Evolutionary conservation across 2,329 filamentous ascomycete species (phyloP), one percentile per base, ranked within the genome.

Genomic region (Penicillium griseofulvum): DNA sequence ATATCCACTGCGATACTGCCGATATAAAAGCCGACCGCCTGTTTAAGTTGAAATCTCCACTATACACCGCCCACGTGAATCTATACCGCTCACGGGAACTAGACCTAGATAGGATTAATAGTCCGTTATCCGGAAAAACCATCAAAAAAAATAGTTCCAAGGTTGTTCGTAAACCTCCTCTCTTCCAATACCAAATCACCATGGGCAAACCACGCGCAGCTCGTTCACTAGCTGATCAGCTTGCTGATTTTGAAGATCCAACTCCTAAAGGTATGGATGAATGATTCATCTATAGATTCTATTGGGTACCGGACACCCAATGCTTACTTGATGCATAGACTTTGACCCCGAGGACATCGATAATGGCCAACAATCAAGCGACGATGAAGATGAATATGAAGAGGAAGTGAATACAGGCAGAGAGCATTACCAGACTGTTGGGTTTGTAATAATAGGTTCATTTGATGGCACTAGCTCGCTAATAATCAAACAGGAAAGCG

Each of bases 351-450:
- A 95, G 77, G 85, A 84, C 53, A 75, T 82, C 50, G 77, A 83
- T 62, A 83, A 85, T 58, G 78, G 77, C 17, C 80, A 80, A 16
- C 74, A 75, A 58, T 80, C 80, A n/a, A 81, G 80, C 53, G 82
- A 82, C 52, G 83, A 83, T 44, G 79, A 77, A 41, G 72, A 74
- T 14, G 81, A 78, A 48, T 83, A 80, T 42, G 58, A 60, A 5
- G 74, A 73, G 22, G 75, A 75, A 54, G 72, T 64, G 38, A 73
- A 81, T 63, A 78, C 81, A 11, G 91, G 88, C 19, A 88, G 92
- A 31, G 93, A 96, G 66, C 93, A 97, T 71, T 97, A 97, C 70
- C 83, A 89, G 41, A 75, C 82, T 49, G 90, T 96, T 31, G 88
- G 87, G 81, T 88, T 77, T 53, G 79, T 59, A 46, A 45, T 26